A percentile compares a stretch with the other conserved stretches of the same genome.
phyloP scores from a whole-genome alignment of 2,329 filamentous ascomycete species.

The Claviceps monticola region DNA sequence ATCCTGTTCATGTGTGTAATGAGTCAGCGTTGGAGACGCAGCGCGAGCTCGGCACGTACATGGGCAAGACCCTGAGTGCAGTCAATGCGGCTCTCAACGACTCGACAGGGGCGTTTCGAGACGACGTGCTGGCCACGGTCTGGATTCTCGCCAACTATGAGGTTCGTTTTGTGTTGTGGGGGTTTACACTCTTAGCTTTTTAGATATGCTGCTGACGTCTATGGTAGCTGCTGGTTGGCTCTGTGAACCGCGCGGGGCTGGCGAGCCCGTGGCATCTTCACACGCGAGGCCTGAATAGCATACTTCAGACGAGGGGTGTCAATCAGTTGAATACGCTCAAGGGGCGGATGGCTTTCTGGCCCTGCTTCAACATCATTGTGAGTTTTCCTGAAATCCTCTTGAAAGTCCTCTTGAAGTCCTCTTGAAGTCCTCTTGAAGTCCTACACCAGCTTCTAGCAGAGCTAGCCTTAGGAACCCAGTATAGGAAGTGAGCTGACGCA shows the following conservation, averaged over 20 bases:
- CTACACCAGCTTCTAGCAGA: no score
- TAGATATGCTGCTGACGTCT: neutral
- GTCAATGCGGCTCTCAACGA: slow-evolving; percentile 24
- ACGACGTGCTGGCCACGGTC: slow-evolving; percentile 25
- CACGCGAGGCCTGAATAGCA: slow-evolving; percentile 20
- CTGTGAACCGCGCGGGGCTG: slow-evolving; percentile 13
- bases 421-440: no score
- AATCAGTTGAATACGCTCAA: slow-evolving; percentile 11
- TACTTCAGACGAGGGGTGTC: slow-evolving; percentile 21
- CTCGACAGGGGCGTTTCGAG: slow-evolving; percentile 15
- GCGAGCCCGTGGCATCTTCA: slow-evolving; percentile 25
- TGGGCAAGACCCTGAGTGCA: slow-evolving; percentile 23
- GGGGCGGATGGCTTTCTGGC: slow-evolving; percentile 23
- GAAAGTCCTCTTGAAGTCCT: no score
- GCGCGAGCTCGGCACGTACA: slow-evolving; percentile 20
- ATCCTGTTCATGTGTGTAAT: slow-evolving; percentile 17
- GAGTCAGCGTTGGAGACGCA: slow-evolving; percentile 14
- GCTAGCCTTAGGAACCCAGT: no score
- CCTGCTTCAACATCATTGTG: slow-evolving; percentile 25
- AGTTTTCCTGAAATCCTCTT: slow-evolving; percentile 5
- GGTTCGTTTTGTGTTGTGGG: slow-evolving; percentile 10
- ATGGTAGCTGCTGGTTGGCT: slow-evolving; percentile 23
- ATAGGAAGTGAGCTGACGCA: no score
- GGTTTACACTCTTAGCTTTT: no score
- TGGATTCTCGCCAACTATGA: slow-evolving; percentile 28